Evolutionary conservation across 306 rosid genomes (phyloP).

Genomic region (Dicorynia guianensis): DNA sequence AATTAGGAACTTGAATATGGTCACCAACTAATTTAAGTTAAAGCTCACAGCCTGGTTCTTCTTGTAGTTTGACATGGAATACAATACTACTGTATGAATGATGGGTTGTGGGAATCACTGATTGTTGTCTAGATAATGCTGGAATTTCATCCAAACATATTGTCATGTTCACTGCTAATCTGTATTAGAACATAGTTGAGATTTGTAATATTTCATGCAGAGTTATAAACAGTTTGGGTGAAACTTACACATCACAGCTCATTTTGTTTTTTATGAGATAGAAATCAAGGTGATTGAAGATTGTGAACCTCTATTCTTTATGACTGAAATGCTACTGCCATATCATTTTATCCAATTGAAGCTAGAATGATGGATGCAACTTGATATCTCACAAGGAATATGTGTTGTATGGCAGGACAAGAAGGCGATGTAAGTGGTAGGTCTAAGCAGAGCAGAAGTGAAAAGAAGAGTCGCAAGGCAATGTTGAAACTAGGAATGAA

Average conservation of each 20-base stretch:
- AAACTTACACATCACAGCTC: neutral
- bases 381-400: slow-evolving; percentile 22
- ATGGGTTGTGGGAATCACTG: no score
- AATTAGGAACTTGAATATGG: no score
- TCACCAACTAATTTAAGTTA: neutral
- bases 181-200: no score
- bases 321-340: neutral
- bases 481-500: slow-evolving; percentile 48
- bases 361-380: neutral
- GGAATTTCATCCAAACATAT: no score
- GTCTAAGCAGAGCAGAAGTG: slow-evolving; percentile 70
- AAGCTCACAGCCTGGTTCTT: neutral
- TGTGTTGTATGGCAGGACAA: neutral
- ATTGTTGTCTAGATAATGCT: no score
- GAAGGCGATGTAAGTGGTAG: slow-evolving; percentile 62
- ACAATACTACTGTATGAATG: no score
- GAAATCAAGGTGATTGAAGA: neutral
- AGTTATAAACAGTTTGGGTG: neutral
- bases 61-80: neutral
- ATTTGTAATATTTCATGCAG: no score
- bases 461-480: slow-evolving; percentile 56
- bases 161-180: no score
- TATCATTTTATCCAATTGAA: neutral
- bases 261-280: neutral
- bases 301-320: neutral